Evolutionary conservation across 2,329 filamentous ascomycete species (phyloP).

Genomic region (Sclerotiophoma versabilis): DNA sequence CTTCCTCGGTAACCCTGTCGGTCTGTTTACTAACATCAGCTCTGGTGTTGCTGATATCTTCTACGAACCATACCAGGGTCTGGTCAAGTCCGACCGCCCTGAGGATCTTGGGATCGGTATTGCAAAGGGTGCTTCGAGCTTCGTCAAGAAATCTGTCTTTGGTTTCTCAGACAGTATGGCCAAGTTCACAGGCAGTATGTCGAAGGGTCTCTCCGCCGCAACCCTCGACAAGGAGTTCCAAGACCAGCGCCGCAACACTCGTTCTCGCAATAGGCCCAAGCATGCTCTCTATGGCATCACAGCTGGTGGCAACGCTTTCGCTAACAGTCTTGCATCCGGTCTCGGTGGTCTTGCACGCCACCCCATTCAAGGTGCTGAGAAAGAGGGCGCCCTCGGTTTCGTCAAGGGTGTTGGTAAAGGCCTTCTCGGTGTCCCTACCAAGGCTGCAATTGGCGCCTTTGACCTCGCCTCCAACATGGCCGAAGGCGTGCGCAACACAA

Average conservation of each 20-base stretch:
- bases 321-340: constrained; percentile 89
- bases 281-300: constrained; percentile 97
- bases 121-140: constrained; percentile 94
- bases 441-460: constrained; percentile 94
- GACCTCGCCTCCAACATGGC: constrained; percentile 97
- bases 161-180: constrained; percentile 97
- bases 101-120: constrained; percentile 95
- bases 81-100: constrained; percentile 94
- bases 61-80: constrained; percentile 97
- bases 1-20: constrained; percentile 96
- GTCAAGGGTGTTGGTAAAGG: constrained; percentile 98
- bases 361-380: constrained; percentile 92
- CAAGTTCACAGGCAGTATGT: constrained; percentile 96
- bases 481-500: constrained; percentile 97
- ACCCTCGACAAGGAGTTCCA: constrained; percentile 99
- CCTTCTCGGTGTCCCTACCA: constrained; percentile 90
- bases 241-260: constrained; percentile 90
- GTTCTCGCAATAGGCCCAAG: constrained; percentile 91
- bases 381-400: constrained; percentile 91
- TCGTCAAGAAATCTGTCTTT: constrained; percentile 98
- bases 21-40: constrained; percentile 96
- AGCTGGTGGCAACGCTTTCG: constrained; percentile 92
- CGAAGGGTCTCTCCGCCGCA: constrained; percentile 92
- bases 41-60: constrained; percentile 98
- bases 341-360: constrained; percentile 93